Evolutionary conservation across 352 stramenopile genomes (phyloP), one percentile per base, ranked within the genome.

Genomic region (Pythium phragmitis): DNA sequence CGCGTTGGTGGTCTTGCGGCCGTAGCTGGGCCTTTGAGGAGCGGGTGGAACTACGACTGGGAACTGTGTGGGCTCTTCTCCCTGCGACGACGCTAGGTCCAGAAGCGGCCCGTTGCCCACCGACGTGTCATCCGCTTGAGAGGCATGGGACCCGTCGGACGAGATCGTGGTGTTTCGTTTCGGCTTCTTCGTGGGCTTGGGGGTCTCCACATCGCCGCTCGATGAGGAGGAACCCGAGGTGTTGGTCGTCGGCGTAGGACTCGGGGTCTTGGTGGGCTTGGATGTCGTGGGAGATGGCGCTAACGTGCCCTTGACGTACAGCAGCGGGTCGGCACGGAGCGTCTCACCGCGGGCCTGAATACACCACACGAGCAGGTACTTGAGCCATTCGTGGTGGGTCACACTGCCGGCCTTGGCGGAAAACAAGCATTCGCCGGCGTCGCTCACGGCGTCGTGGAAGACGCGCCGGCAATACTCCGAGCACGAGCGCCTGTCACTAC

Each of bases 311-410:
- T 50, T 46, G 7, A 62, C 21, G 6, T 30, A 51, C 4, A 68
- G 53, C 9, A 68, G 36, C 23, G 60, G 52, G 11, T 68, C 60
- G 14, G 36, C 26, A 16, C 59, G 39, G 19, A 68, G 48, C 8
- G 34, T n/a, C 30, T 68, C 60, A 12, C 60, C 52, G 7, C 60
- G 60, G 2, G 59, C 45, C 5, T 58, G 37, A 11, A 58, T 7
- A 28, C 60, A 68, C 60, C 60, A 68, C 34, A 68, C 60, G 11
- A 68, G 60, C 7, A 53, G 45, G 41, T 68, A 42, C 45, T 68
- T 68, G 36, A 68, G 53, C 60, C 60, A 68, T 33, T 68, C 60
- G 26, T 62, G 53, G 30, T 68, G 60, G 8, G 60, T 68, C 9
- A 68, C 23, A 12, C 28, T 39, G n/a, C 60, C 60, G 23, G 53